phyloP scores from a whole-genome alignment of 164 flowering plant species.

The Pachysandra terminalis region DNA sequence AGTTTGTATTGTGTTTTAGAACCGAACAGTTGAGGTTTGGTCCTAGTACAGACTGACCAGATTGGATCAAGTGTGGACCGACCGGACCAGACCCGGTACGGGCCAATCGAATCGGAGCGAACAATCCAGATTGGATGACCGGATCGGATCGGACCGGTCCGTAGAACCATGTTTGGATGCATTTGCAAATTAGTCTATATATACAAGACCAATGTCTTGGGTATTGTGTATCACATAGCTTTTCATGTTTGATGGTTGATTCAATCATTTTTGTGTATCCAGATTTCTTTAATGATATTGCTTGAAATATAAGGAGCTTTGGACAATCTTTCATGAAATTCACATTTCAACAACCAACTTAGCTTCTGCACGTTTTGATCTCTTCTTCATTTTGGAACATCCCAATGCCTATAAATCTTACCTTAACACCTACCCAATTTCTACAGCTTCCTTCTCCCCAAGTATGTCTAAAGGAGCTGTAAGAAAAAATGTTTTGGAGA shows the following conservation, averaged over 20 bases:
- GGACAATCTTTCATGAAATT: slow-evolving; percentile 21
- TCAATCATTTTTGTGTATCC: neutral
- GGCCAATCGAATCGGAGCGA: too few species aligned
- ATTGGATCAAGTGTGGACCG: too few species aligned
- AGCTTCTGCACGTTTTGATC: neutral
- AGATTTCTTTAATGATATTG: slow-evolving; percentile 13
- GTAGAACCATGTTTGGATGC: too few species aligned
- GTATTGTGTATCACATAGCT: neutral
- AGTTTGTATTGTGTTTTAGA: too few species aligned
- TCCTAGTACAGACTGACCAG: too few species aligned
- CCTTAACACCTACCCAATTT: slow-evolving; percentile 16
- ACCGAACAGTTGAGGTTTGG: too few species aligned
- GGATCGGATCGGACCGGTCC: too few species aligned
- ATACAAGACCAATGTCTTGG: neutral
- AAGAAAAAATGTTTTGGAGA: slow-evolving; percentile 45
- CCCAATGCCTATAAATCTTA: slow-evolving; percentile 14
- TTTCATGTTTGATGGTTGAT: neutral
- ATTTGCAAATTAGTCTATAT: neutral
- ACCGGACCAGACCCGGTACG: too few species aligned
- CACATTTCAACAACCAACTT: slow-evolving; percentile 40
- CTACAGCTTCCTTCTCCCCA: slow-evolving; percentile 10
- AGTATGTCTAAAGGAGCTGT: slow-evolving; percentile 46
- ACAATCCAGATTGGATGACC: too few species aligned
- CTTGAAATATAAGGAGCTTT: slow-evolving; percentile 29
- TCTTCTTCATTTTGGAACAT: slow-evolving; percentile 2